These are phyloP conservation scores for Zygosaccharomyces pseudobailii DNA, from an alignment of 1,139 yeast species.

Conservation along the genomic window DNA sequence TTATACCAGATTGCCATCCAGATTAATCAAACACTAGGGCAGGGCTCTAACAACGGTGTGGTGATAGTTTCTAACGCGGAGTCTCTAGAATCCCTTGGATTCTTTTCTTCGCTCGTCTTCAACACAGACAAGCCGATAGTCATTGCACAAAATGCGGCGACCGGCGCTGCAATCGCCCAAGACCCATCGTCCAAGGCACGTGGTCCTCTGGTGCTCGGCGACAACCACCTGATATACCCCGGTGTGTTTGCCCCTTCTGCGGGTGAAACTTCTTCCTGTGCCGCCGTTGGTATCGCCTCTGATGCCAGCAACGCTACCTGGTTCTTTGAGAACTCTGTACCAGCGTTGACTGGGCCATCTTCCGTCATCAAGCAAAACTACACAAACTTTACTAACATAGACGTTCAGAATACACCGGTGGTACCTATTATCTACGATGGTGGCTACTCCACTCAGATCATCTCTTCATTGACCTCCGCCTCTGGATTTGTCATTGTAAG, in stretches of 20 bases:
- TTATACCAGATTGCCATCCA: constrained; percentile 23
- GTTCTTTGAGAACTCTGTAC: constrained; percentile 26
- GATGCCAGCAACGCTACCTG: constrained; percentile 16
- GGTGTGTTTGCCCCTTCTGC: constrained; percentile 27
- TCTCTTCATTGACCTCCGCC: constrained; percentile 17
- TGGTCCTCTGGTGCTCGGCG: constrained; percentile 27
- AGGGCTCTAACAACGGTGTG: constrained; percentile 21
- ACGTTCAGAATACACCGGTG: constrained; percentile 15
- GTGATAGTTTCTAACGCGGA: constrained; percentile 24
- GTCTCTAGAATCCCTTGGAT: constrained; percentile 28
- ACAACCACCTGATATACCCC: constrained; percentile 25
- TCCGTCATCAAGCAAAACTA: constrained; percentile 23
- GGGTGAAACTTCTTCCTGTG: constrained; percentile 15
- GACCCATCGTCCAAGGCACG: constrained; percentile 21
- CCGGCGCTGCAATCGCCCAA: constrained; percentile 27
- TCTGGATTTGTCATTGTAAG: constrained; percentile 29
- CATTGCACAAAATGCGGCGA: constrained; percentile 21
- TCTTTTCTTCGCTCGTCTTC: constrained; percentile 27
- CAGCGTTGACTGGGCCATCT: constrained; percentile 18
- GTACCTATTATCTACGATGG: constrained; percentile 31
- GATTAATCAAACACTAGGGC: constrained; percentile 20
- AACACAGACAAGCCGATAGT: constrained; percentile 28
- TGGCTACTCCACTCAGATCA: constrained; percentile 19
- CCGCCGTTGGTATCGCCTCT: constrained; percentile 26
- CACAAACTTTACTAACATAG: constrained; percentile 23